These are phyloP conservation scores for Arachnomyces sp. DNA, from an alignment of 2,329 filamentous ascomycete species.

Conservation along the genomic window DNA sequence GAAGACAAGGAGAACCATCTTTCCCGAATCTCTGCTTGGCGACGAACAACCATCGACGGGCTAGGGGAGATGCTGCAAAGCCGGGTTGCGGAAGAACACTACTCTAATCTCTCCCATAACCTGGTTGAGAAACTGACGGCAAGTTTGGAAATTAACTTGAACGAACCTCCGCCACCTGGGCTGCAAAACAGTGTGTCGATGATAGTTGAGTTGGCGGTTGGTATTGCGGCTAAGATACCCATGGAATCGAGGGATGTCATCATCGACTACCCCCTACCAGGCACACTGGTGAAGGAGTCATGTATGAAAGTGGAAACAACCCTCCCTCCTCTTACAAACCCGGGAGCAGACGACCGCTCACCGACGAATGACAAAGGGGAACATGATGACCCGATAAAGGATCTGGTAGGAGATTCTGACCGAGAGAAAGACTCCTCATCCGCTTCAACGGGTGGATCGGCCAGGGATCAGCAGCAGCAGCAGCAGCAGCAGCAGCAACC, in stretches of 20 bases:
- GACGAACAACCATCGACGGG: conserved; percentile 89
- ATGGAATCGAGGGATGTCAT: conserved; percentile 85
- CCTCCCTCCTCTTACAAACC: conserved; percentile 54
- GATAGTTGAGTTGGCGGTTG: conserved; percentile 86
- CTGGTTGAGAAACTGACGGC: conserved; percentile 62
- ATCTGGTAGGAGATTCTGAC: conserved; percentile 10
- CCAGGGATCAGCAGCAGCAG: neutral
- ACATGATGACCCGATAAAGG: conserved; percentile 12
- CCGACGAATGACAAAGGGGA: conserved; percentile 10
- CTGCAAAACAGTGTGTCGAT: conserved; percentile 83
- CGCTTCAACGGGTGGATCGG: conserved; percentile 13
- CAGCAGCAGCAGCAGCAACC: conserved; percentile 8
- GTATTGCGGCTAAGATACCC: conserved; percentile 77
- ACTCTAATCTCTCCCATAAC: conserved; percentile 60
- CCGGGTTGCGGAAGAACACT: conserved; percentile 58
- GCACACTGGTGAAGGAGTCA: conserved; percentile 59
- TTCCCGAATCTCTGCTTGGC: conserved; percentile 84
- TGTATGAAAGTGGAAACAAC: conserved; percentile 77
- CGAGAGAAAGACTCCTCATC: conserved; percentile 18
- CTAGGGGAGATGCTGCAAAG: conserved; percentile 63
- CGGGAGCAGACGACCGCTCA: conserved; percentile 18
- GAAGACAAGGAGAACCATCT: conserved; percentile 87
- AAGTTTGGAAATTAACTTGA: conserved; percentile 64
- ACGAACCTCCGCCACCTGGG: conserved; percentile 68
- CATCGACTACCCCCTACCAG: conserved; percentile 77